Evolutionary conservation across 2,329 filamentous ascomycete genomes (phyloP).

Genomic region (Stenocarpella maydis): DNA sequence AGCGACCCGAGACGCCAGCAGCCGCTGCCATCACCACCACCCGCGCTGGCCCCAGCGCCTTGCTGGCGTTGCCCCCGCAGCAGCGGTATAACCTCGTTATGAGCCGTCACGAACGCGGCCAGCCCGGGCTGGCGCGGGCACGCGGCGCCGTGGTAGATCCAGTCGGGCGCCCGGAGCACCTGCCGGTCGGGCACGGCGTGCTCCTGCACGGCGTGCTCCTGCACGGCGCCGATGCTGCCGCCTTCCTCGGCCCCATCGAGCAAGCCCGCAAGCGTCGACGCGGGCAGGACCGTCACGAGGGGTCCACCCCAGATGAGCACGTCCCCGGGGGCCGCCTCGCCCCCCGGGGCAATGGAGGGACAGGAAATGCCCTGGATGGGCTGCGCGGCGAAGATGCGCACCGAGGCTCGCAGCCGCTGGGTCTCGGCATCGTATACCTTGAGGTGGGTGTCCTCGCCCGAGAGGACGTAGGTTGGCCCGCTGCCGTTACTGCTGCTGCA

Average conservation of each 20-base stretch:
- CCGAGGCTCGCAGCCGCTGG: constrained; percentile 49
- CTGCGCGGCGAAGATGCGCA: constrained; percentile 71
- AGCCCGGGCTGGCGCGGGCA: constrained; percentile 52
- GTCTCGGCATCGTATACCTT: constrained; percentile 57
- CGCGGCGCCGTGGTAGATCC: constrained; percentile 76
- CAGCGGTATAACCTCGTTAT: constrained; percentile 78
- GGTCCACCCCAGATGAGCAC: constrained; percentile 77
- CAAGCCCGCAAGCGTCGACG: constrained; percentile 46
- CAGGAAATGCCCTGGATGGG: constrained; percentile 74
- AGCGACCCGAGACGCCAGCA: constrained; percentile 57
- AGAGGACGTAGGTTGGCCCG: constrained; percentile 56
- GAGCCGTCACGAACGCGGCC: constrained; percentile 79
- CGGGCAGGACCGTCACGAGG: constrained; percentile 56
- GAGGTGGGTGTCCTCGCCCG: constrained; percentile 67
- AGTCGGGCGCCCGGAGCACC: constrained; percentile 66
- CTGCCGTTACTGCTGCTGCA: constrained; percentile 37
- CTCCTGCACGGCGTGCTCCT: not conserved
- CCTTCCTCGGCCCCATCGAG: constrained; percentile 37
- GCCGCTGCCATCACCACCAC: constrained; percentile 41
- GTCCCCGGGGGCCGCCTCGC: constrained; percentile 43
- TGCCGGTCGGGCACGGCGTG: constrained; percentile 45
- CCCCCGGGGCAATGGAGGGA: constrained; percentile 15
- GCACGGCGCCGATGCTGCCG: not conserved
- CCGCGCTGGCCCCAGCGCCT: constrained; percentile 37
- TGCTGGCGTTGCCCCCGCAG: constrained; percentile 42